These are phyloP conservation scores for Saccharomycopsis hybrid DNA, from an alignment of 1,139 yeast genomes.

Conservation along the genomic window DNA sequence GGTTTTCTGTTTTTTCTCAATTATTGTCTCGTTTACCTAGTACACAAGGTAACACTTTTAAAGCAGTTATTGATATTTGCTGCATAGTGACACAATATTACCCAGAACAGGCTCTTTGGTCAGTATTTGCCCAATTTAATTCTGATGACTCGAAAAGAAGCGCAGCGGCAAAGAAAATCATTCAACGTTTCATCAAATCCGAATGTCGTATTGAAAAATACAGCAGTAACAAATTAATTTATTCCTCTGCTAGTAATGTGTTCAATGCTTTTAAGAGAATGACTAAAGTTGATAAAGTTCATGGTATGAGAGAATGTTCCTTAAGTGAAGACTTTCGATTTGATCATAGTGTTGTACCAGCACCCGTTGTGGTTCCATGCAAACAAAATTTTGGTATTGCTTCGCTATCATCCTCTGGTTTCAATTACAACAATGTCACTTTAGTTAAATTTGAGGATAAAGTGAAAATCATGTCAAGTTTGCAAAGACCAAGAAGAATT, in stretches of 20 bases:
- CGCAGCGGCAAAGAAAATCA: conserved; percentile 44
- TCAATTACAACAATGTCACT: conserved; percentile 61
- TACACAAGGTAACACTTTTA: conserved; percentile 49
- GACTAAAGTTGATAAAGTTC: conserved; percentile 12
- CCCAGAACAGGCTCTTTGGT: conserved; percentile 85
- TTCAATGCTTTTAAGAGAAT: conserved; percentile 25
- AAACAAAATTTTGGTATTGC: conserved; percentile 63
- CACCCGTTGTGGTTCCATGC: conserved; percentile 75
- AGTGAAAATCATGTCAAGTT: conserved; percentile 66
- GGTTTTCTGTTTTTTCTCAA: conserved; percentile 87
- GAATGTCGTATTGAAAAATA: conserved; percentile 28
- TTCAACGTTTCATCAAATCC: conserved; percentile 29
- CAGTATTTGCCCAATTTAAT: conserved; percentile 64
- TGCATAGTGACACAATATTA: conserved; percentile 53
- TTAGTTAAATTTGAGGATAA: conserved; percentile 52
- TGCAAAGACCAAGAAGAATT: conserved; percentile 82
- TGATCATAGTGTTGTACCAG: conserved; percentile 45
- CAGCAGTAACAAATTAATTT: conserved; percentile 25
- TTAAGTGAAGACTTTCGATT: conserved; percentile 45
- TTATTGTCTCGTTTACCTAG: conserved; percentile 74
- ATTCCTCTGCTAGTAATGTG: conserved; percentile 27
- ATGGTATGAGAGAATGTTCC: conserved; percentile 30
- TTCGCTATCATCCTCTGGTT: conserved; percentile 42
- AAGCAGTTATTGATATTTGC: conserved; percentile 50
- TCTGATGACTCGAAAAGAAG: conserved; percentile 58